Evolutionary conservation across 2,329 filamentous ascomycete genomes (phyloP), one percentile per base, ranked within the genome.

Genomic region (Colletotrichum cereale): DNA sequence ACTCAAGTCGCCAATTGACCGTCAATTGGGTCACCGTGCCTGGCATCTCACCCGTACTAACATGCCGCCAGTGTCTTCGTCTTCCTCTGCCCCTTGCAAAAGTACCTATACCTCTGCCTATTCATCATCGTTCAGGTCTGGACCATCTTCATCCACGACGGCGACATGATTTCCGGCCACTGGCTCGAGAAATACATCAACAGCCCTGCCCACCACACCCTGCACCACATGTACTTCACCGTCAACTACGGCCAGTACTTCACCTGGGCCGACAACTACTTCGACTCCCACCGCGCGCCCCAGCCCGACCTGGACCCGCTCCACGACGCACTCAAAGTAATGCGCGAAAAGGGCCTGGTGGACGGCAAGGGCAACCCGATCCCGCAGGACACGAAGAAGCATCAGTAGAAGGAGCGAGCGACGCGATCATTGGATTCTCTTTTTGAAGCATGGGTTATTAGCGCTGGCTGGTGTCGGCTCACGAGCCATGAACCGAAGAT

Each of bases 211-310:
- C 83, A 84, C 76, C 84, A 86, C 79, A 85, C 83, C 5, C 78
- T 85, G 40, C 84, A 86, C 76, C 84, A 86, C 78, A 83, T 86
- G 76, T 85, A 84, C 78, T 86, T 86, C 75, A 86, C 81, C 71
- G 81, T 82, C 81, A 85, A 85, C 78, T 85, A 85, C 76, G 84
- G 84, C 70, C 84, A 85, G 77, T 85, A 85, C 76, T 85, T 85
- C 73, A 85, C 84, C 72, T 85, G 82, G 83, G 82, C 82, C 74
- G 83, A 85, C 75, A 80, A 62, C 77, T 84, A 82, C 75, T 85
- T 83, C 73, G 79, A 80, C 75, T 85, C 84, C 16, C 83, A 85
- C 77, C 76, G 82, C 56, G 77, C 81, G n/a, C 84, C 83, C n/a
- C 77, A 78, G 55, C 83, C 83, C 5, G 78, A 81, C 64, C 78